Evolutionary conservation across 805 yeast species (phyloP).

Genomic region (Ogataea naganishii): DNA sequence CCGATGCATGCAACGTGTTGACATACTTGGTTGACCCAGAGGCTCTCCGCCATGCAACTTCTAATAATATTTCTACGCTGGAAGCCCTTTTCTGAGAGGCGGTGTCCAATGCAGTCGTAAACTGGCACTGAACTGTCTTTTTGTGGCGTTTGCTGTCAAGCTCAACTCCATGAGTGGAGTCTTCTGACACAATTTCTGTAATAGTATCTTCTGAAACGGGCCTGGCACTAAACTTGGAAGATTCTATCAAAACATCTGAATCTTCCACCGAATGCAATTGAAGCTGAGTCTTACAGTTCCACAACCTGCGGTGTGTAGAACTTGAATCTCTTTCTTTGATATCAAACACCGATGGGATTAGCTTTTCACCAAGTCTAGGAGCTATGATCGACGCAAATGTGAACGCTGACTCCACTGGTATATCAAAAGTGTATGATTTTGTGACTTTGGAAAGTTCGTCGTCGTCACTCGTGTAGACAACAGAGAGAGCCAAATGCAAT

Average conservation of each 20-base stretch:
- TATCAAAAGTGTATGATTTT: conserved; percentile 11
- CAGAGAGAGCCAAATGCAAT: no score
- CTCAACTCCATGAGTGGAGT: no score
- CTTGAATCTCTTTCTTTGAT: conserved; percentile 2
- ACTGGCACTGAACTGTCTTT: no score
- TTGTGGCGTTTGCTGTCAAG: no score
- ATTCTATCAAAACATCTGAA: conserved; percentile 5
- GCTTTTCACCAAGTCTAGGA: conserved; percentile 21
- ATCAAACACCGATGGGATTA: conserved; percentile 21
- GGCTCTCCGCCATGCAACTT: not conserved
- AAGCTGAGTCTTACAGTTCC: conserved; percentile 1
- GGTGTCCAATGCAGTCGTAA: no score
- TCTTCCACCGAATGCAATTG: not conserved
- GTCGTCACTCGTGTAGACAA: conserved; percentile 13
- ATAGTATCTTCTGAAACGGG: not conserved
- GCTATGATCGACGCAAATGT: conserved; percentile 18
- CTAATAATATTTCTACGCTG: not conserved
- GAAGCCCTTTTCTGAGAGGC: not conserved
- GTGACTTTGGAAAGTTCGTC: conserved; percentile 8
- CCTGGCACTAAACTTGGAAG: not conserved
- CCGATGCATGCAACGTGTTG: conserved; percentile 25
- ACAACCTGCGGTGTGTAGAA: not conserved
- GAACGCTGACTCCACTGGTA: conserved; percentile 24
- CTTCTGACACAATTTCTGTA: conserved; percentile 1
- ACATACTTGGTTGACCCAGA: conserved; percentile 3